Percentiles rank a stretch among this genome's conserved stretches.
These are phyloP conservation scores for Parathielavia hyrcaniae DNA, from an alignment of 495 filamentous ascomycete species.

Conservation along the genomic window DNA sequence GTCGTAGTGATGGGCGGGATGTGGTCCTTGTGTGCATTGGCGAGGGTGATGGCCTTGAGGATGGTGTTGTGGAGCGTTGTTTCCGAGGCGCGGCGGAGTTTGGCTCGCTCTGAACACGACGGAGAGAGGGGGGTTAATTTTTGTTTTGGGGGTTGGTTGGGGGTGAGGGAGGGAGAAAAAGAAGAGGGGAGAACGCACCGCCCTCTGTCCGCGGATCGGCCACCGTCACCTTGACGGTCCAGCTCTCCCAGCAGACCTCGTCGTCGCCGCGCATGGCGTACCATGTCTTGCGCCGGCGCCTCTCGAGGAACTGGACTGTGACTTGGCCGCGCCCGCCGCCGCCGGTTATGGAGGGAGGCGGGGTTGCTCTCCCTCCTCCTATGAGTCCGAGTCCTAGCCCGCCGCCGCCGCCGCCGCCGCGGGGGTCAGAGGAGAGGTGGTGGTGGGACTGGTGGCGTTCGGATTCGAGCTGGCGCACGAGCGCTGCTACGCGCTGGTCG, in stretches of 20 bases:
- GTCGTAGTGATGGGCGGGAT: slow-evolving; percentile 94
- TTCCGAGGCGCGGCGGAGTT: slow-evolving; percentile 82
- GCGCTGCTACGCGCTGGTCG: slow-evolving; percentile 70
- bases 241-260: slow-evolving; percentile 94
- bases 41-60: slow-evolving; percentile 78
- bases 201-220: slow-evolving; percentile 82
- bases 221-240: slow-evolving; percentile 86
- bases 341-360: neutral
- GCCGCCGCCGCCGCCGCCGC: slow-evolving; percentile 11
- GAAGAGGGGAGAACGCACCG: slow-evolving; percentile 49
- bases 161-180: neutral
- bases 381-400: slow-evolving; percentile 5
- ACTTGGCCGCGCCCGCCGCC: slow-evolving; percentile 75
- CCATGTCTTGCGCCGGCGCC: slow-evolving; percentile 76
- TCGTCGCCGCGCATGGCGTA: slow-evolving; percentile 74
- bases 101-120: slow-evolving; percentile 79
- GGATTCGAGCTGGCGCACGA: slow-evolving; percentile 60
- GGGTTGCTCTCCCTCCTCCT: slow-evolving; percentile 8
- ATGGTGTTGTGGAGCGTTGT: slow-evolving; percentile 77
- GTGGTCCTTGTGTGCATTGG: slow-evolving; percentile 86
- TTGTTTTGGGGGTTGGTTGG: neutral
- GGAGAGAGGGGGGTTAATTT: no score
- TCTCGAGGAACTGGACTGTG: slow-evolving; percentile 91
- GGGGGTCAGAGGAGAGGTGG: neutral
- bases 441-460: slow-evolving; percentile 36